These are phyloP conservation scores for Juglanconis sp. DNA, from an alignment of 2,329 filamentous ascomycete genomes.

Conservation along the genomic window DNA sequence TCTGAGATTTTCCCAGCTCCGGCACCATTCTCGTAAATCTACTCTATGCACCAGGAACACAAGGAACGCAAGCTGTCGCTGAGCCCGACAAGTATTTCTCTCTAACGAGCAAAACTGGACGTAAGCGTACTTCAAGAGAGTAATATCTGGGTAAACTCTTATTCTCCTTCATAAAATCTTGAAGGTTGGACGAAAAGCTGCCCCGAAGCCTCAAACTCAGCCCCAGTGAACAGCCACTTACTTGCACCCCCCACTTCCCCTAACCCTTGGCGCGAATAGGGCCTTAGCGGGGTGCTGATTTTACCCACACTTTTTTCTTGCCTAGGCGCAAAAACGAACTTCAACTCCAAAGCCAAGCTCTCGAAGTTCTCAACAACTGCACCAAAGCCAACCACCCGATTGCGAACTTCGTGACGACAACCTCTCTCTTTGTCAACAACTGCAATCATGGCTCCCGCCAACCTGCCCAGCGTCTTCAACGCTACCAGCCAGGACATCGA, in stretches of 20 bases:
- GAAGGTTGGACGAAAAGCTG: too few relatives aligned
- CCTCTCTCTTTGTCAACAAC: conserved; percentile 23
- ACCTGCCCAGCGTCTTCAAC: conserved; percentile 94
- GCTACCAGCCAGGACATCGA: conserved; percentile 98
- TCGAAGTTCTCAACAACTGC: conserved; percentile 21
- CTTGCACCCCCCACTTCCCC: not conserved
- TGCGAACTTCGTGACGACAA: conserved; percentile 16
- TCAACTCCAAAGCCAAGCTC: not conserved
- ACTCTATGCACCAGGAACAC: too few relatives aligned
- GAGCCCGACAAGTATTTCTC: too few relatives aligned
- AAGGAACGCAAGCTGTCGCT: not conserved
- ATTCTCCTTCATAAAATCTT: too few relatives aligned
- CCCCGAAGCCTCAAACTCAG: too few relatives aligned
- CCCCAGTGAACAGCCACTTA: not conserved
- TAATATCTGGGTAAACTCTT: too few relatives aligned
- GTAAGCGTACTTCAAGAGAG: too few relatives aligned
- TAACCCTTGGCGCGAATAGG: not conserved
- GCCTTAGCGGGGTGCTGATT: not conserved
- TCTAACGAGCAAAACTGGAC: too few relatives aligned
- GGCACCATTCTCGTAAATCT: not conserved
- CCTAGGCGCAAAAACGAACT: not conserved
- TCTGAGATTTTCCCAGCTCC: conserved; percentile 3
- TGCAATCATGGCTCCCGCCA: conserved; percentile 77
- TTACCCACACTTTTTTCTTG: not conserved
- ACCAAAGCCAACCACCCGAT: conserved; percentile 6